Evolutionary conservation across 768 basidiomycete genomes (phyloP), one percentile per base, ranked within the genome.

Genomic region (Scleroderma bovista): DNA sequence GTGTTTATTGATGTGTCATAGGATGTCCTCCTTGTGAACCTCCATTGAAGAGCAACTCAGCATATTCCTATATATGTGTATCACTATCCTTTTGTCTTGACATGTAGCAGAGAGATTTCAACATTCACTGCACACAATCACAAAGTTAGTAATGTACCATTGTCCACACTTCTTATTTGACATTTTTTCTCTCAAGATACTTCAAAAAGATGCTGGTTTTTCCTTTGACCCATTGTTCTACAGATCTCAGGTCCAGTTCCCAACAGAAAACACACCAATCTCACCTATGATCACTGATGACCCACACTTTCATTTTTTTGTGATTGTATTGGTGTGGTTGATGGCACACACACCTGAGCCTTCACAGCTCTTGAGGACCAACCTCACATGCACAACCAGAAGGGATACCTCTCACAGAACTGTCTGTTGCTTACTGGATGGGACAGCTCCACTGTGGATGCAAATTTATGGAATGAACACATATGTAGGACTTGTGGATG

Each of bases 361-460:
- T 47, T 48, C 11, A 32, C 38, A 3, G 42, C 15, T 2, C 9
- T 20, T 3, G 38, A 44, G 8, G 51, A 56, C 1, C 55, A 56
- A 11, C n/a, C 17, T 0, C 19, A 48, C 10, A 53, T 58, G 48
- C 17, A 32, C 1, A 59, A 61, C 22, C 24, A 11, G 11, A 57
- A 61, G 29, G 56, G 60, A 2, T 44, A 11, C 2, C 15, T 61
- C 3, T 56, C 53, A 0, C 60, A 61, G n/a, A 63, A 63, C 9
- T 57, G 50, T 6, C 46, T 63, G 0, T 59, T 59, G 26, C 34
- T 61, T 29, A 53, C 51, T 6, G 46, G 60, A 0, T 63, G 52
- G 48, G 55, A 61, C 23, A 51, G 62, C 0, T 50, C 52, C 6
- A 50, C 38, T 6, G 50, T 55, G 2, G 55, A 63, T 45, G 52